Evolutionary conservation across 225 moss, liverwort and hornwort genomes (phyloP).

Genomic region (Polytrichum formosum): DNA sequence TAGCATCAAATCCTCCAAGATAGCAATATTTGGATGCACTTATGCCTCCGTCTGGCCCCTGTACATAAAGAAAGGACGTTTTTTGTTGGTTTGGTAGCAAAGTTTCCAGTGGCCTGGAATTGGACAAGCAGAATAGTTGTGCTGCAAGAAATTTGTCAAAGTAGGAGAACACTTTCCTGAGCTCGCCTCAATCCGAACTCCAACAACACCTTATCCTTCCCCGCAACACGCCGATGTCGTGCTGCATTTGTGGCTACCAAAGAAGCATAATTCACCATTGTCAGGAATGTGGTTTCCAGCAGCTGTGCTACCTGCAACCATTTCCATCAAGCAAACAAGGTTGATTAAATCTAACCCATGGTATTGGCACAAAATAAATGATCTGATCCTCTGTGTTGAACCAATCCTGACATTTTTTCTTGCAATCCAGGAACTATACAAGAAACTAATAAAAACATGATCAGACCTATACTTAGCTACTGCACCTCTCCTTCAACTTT

Average conservation of each 20-base stretch:
- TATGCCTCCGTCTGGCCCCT: constrained; percentile 98
- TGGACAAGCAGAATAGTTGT: neutral
- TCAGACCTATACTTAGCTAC: too few relatives aligned
- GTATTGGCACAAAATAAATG: neutral
- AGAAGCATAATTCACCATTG: constrained; percentile 83
- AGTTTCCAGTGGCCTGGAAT: neutral
- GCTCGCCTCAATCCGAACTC: constrained; percentile 91
- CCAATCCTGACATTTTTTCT: too few relatives aligned
- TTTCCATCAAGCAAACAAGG: neutral
- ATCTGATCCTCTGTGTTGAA: too few relatives aligned
- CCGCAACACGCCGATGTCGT: constrained; percentile 79
- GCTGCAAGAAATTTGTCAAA: neutral
- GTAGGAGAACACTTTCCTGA: constrained; percentile 52
- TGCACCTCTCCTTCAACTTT: too few relatives aligned
- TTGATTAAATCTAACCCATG: neutral
- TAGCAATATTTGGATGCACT: constrained; percentile 97
- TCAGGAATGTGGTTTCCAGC: constrained; percentile 91
- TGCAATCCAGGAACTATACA: too few relatives aligned
- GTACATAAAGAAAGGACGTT: constrained; percentile 16
- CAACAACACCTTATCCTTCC: constrained; percentile 70
- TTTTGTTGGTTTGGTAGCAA: neutral
- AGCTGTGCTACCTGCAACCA: constrained; percentile 66
- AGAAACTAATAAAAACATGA: too few relatives aligned
- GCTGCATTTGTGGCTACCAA: constrained; percentile 91
- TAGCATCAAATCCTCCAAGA: constrained; percentile 92